Base-by-base conservation (phyloP, 2,329 filamentous ascomycete genomes). In the Colletotrichum orbiculare region DNA sequence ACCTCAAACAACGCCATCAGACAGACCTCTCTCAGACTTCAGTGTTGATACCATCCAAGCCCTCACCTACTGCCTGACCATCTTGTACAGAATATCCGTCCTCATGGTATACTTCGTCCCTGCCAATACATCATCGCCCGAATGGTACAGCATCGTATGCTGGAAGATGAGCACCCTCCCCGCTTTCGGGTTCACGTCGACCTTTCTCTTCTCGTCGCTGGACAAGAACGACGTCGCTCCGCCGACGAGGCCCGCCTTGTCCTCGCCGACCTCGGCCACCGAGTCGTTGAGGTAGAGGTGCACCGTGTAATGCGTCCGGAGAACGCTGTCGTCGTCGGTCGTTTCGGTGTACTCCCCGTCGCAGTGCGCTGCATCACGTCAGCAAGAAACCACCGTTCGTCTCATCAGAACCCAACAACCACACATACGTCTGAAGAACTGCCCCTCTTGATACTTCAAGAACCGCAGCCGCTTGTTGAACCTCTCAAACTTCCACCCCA, bases 391-490 rank as follows among this genome's bases (percentile, higher is more conserved):
- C 52, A 34, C 4, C 11, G 0, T 6, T 43, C 6, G 17, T 49
- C 25, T 35, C 10, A 34, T 8, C 33, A 8, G 13, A 6, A 43
- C 7, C 13, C 15, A 33, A 38, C 50, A 77, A 76, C 2, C 25
- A 43, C 57, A 73, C 79, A 73, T 60, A 81, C 80, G 82, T 66
- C 83, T 85, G 71, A 96, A 96, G 73, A 89, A 95, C 71, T 94
- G 88, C 0, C 91, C 91, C 0, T 82, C 77, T 0, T 83, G 82
- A 73, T 96, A 96, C 71, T 87, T 89, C 54, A 96, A 78, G 71
- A 94, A 94, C 35, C 93, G 81, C 84, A 94, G 84, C 41, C 91
- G 79, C 73, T 93, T 86, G 74, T 96, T 96, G 46, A 92, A 74
- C 9, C 89, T 69, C 39, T 74, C 67, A 68, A 86, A 83, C 53